Conservation (phyloP, 2,329 filamentous ascomycete species). For the Cladosporium phlei region DNA sequence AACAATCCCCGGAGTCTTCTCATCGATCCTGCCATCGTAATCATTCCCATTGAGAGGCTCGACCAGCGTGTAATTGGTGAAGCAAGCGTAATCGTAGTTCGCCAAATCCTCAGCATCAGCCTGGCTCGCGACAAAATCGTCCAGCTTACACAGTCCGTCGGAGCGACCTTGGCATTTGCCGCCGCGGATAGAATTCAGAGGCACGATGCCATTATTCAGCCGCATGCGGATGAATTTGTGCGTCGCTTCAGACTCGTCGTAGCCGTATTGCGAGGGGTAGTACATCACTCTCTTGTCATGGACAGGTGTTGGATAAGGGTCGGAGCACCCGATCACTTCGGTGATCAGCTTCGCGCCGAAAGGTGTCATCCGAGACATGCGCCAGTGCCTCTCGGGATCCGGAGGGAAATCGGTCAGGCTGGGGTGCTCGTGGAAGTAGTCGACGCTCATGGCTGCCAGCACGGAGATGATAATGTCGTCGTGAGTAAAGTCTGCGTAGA, state of each 20-base stretch:
- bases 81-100: constrained; percentile 48
- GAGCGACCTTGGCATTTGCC: constrained; percentile 40
- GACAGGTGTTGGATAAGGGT: constrained; percentile 36
- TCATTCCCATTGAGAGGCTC: constrained; percentile 37
- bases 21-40: constrained; percentile 39
- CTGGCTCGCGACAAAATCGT: constrained; percentile 41
- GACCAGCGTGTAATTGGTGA: constrained; percentile 44
- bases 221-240: constrained; percentile 49
- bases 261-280: constrained; percentile 43
- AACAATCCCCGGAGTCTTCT: neutral
- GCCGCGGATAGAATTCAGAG: constrained; percentile 45
- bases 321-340: constrained; percentile 51
- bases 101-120: constrained; percentile 34
- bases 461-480: constrained; percentile 50
- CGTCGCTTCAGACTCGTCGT: constrained; percentile 35
- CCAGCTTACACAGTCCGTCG: constrained; percentile 44
- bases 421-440: constrained; percentile 50
- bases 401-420: constrained; percentile 40
- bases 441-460: constrained; percentile 49
- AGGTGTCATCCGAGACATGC: constrained; percentile 49
- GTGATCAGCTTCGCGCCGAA: constrained; percentile 53
- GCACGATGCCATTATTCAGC: constrained; percentile 47
- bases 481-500: constrained; percentile 52
- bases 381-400: constrained; percentile 44
- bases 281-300: constrained; percentile 40